Evolutionary conservation across 2,329 filamentous ascomycete species (phyloP), one percentile per base, ranked within the genome.

Genomic region (Colletotrichum sp.): DNA sequence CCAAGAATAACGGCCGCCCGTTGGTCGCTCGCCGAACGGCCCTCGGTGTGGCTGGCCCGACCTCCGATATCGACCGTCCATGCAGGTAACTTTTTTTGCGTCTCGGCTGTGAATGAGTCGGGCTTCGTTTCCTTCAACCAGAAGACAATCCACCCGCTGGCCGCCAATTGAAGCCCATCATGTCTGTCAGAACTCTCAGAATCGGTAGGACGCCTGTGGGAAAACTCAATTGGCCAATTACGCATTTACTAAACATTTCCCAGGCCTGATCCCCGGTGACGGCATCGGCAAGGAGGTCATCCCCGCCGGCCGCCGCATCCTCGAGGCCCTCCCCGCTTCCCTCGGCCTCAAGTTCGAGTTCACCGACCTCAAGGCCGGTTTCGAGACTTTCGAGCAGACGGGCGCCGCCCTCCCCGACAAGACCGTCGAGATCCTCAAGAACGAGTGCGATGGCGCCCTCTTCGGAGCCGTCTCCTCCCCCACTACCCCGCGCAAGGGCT

Each of bases 241-340:
- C 44, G 12, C 65, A 3, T 32, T 15, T 39, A 26, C 49, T 57
- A 36, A 9, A n/a, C 24, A 18, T 77, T 28, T 24, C 55, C 36
- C 26, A 76, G 96, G 96, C 85, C 95, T 99, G 82, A 99, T 99
- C 84, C 95, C 97, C 81, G 97, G 97, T 83, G 97, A 99, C 88
- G 97, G 97, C 87, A 99, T 99, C 87, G 97, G 97, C 87, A 95
- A 95, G 84, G 97, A 99, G 88, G 97, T 99, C 85, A 99, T 99
- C 86, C 97, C 97, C 79, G 95, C 97, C 71, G 97, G 96, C 68
- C 95, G 95, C 81, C 94, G 95, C 79, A 90, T 99, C 80, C 95
- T 99, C 83, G 96, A 99, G 89, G 94, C 97, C 67, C 93, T 99
- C 3, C 96, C 96, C 39, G 87, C 93, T n/a, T 97, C 95, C n/a